A percentile compares a stretch with the other conserved stretches of the same genome.
Conservation (phyloP, 768 basidiomycete species). For the Pleurotus ostreatus region DNA sequence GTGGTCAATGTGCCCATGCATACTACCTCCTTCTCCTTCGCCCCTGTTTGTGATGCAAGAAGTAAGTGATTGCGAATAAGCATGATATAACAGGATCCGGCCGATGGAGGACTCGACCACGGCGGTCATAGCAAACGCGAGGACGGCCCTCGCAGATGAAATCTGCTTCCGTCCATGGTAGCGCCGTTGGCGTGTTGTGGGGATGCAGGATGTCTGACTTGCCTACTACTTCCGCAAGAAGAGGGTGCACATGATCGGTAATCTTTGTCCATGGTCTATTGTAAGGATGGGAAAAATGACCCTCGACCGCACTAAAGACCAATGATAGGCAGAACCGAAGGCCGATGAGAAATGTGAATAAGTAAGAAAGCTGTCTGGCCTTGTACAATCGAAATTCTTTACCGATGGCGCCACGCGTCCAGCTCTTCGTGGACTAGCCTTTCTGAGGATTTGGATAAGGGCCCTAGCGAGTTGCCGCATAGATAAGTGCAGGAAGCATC, state of each 20-base stretch:
- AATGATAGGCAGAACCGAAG: slow-evolving; percentile 11
- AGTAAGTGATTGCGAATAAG: slow-evolving; percentile 12
- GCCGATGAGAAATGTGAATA: slow-evolving; percentile 4
- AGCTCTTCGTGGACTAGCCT: slow-evolving; percentile 79
- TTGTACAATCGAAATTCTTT: slow-evolving; percentile 16
- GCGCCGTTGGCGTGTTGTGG: not conserved
- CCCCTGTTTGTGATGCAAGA: slow-evolving; percentile 47
- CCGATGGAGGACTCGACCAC: slow-evolving; percentile 5
- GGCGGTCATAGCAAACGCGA: not conserved
- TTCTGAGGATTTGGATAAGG: slow-evolving; percentile 70
- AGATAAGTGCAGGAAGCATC: slow-evolving; percentile 73
- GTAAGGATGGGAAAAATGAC: slow-evolving; percentile 89
- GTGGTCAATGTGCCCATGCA: slow-evolving; percentile 94
- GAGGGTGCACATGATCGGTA: slow-evolving; percentile 64
- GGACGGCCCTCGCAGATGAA: not conserved
- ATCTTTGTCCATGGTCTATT: slow-evolving; percentile 80
- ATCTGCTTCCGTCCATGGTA: not conserved
- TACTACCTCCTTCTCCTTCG: slow-evolving; percentile 84
- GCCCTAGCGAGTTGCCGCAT: slow-evolving; percentile 93
- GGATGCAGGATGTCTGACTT: slow-evolving; percentile 20
- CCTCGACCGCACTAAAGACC: slow-evolving; percentile 67
- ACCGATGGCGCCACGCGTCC: slow-evolving; percentile 76
- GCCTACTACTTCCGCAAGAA: slow-evolving; percentile 84
- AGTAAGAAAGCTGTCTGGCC: not conserved
- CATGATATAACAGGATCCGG: slow-evolving; percentile 5